phyloP scores from a whole-genome alignment of 1,284 basidiomycete genomes.

The Rhodotorula sp. region DNA sequence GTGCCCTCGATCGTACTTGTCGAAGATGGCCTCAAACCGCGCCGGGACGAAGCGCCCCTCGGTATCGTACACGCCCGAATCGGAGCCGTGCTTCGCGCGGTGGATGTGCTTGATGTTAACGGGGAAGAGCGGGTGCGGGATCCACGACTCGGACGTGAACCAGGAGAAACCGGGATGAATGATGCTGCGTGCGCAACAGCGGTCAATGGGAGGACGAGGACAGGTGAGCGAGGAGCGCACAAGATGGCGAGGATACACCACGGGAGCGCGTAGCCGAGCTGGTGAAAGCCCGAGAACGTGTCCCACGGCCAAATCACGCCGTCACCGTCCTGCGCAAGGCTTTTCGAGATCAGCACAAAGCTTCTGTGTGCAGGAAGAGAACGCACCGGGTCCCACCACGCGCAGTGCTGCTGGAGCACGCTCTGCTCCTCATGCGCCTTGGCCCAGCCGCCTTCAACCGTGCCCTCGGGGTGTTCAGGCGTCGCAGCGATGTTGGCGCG shows the following conservation, averaged over 20 bases:
- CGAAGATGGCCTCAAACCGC: constrained; percentile 43
- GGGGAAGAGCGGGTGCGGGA: constrained; percentile 48
- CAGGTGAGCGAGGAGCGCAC: constrained; percentile 1
- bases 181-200: constrained; percentile 23
- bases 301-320: constrained; percentile 49
- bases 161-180: constrained; percentile 45
- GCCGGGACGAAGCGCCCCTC: constrained; percentile 44
- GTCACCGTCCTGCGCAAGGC: constrained; percentile 40
- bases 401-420: constrained; percentile 43
- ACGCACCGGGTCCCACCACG: constrained; percentile 46
- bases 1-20: constrained; percentile 16
- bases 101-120: constrained; percentile 48
- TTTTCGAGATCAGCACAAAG: not conserved
- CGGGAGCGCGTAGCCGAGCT: constrained; percentile 45
- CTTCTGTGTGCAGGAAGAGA: not conserved
- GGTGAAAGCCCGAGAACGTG: constrained; percentile 46
- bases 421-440: constrained; percentile 37
- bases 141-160: constrained; percentile 20
- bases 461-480: constrained; percentile 32
- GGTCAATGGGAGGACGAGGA: not conserved
- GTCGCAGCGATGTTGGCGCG: constrained; percentile 41
- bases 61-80: constrained; percentile 47
- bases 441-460: constrained; percentile 38
- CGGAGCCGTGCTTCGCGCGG: constrained; percentile 48
- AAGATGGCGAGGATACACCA: constrained; percentile 45